These are phyloP conservation scores for Pseudozyma pruni DNA, from an alignment of 1,284 basidiomycete genomes.

Conservation along the genomic window DNA sequence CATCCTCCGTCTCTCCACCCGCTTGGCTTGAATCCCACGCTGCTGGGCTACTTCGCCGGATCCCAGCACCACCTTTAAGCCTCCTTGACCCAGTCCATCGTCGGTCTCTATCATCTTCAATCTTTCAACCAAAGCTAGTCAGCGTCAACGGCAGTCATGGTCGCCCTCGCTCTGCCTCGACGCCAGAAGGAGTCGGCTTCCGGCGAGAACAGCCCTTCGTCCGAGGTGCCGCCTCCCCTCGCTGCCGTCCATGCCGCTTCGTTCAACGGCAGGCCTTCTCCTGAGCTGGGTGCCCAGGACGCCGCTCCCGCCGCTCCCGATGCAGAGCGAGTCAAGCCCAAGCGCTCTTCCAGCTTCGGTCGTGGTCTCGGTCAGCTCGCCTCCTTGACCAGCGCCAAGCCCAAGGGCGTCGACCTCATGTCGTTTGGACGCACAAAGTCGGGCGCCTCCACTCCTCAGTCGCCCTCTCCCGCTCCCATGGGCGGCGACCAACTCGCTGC, in stretches of 20 bases:
- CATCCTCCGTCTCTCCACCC: conserved; percentile 44
- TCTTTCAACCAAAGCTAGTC: not conserved
- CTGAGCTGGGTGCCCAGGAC: conserved; percentile 21
- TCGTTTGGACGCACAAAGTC: conserved; percentile 38
- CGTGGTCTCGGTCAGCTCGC: conserved; percentile 53
- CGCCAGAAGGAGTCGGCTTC: conserved; percentile 36
- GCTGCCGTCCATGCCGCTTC: conserved; percentile 21
- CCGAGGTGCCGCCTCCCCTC: conserved; percentile 32
- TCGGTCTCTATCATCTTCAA: not conserved
- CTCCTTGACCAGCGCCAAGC: conserved; percentile 47
- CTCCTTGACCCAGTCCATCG: conserved; percentile 31
- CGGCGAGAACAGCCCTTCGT: conserved; percentile 15
- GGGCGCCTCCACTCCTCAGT: conserved; percentile 38
- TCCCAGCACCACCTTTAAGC: conserved; percentile 49
- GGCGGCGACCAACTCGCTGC: conserved; percentile 27
- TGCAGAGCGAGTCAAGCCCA: conserved; percentile 45
- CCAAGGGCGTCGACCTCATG: conserved; percentile 48
- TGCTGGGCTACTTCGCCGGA: conserved; percentile 30
- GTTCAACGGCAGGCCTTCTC: conserved; percentile 18
- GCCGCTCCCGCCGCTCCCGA: conserved; percentile 2
- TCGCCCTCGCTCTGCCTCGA: conserved; percentile 40
- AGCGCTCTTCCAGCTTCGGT: conserved; percentile 57
- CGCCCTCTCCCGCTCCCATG: conserved; percentile 9
- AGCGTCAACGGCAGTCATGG: conserved; percentile 11
- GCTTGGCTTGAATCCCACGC: conserved; percentile 50